A percentile compares a stretch with the other conserved stretches of the same genome.
These are phyloP conservation scores for Haplosporangium sp. DNA, from an alignment of 371 early-diverging fungal species.

Conservation along the genomic window DNA sequence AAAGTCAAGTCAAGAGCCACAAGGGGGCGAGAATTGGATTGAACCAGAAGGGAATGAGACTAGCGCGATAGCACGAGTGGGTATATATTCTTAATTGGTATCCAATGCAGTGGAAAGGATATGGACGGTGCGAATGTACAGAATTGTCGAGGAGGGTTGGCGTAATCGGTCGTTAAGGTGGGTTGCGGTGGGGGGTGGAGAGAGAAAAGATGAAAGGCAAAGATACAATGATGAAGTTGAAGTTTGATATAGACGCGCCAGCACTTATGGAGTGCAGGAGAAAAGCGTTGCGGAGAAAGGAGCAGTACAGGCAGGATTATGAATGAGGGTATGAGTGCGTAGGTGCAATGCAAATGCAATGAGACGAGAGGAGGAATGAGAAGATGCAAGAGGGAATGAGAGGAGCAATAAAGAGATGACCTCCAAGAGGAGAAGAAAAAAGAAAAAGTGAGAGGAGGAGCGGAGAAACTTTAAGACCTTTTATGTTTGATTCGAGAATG, in stretches of 20 bases:
- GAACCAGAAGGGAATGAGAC: too few relatives aligned
- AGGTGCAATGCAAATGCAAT: neutral
- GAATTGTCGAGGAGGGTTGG: too few relatives aligned
- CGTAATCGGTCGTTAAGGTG: too few relatives aligned
- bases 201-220: neutral
- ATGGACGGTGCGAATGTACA: too few relatives aligned
- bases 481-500: constrained; percentile 6
- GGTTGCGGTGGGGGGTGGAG: too few relatives aligned
- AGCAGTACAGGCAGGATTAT: neutral
- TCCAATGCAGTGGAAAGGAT: too few relatives aligned
- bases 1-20: too few relatives aligned
- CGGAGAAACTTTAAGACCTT: neutral
- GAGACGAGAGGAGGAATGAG: neutral
- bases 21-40: too few relatives aligned
- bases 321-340: neutral
- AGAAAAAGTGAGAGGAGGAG: neutral
- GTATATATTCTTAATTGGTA: too few relatives aligned
- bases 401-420: neutral
- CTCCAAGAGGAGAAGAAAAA: neutral
- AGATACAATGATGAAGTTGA: too few relatives aligned
- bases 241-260: too few relatives aligned
- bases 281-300: neutral
- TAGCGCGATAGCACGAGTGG: too few relatives aligned
- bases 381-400: constrained; percentile 5
- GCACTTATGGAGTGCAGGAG: constrained; percentile 1